Conservation (phyloP, 345 rosid genomes). For the Hevea brasiliensis region DNA sequence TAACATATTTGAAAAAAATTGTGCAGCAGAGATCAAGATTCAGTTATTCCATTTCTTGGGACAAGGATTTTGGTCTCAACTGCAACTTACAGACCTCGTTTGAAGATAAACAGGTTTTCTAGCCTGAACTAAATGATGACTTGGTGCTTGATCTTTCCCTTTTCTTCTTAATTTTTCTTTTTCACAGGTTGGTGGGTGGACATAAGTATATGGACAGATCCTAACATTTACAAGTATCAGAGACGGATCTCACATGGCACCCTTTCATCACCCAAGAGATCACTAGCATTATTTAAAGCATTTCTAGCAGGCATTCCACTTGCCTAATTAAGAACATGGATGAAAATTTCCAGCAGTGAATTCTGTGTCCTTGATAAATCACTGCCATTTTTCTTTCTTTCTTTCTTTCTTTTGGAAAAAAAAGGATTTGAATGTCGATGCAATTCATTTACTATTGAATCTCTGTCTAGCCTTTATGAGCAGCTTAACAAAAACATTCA, state of each 20-base stretch:
- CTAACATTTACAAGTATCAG: slow-evolving; percentile 22
- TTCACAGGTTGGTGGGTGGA: slow-evolving; percentile 24
- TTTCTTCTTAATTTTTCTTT: no score
- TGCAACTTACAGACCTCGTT: slow-evolving; percentile 12
- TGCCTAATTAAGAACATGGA: background rate
- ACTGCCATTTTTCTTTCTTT: no score
- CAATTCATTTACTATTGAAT: no score
- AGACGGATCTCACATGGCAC: slow-evolving; percentile 24
- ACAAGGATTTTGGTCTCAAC: slow-evolving; percentile 19
- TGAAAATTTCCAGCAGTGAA: background rate
- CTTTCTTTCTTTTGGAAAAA: no score
- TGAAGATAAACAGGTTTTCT: slow-evolving; percentile 22
- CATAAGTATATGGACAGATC: slow-evolving; percentile 17
- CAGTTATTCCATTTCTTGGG: slow-evolving; percentile 21
- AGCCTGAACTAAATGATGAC: no score
- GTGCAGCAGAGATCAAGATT: slow-evolving; percentile 32
- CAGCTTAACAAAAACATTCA: no score
- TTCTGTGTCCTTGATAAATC: no score
- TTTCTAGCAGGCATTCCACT: slow-evolving; percentile 16
- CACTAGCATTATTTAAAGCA: slow-evolving; percentile 7
- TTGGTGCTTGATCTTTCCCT: no score
- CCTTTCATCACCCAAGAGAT: slow-evolving; percentile 21
- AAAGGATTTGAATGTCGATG: no score
- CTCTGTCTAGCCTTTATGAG: no score
- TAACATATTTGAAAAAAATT: no score